Conservation (phyloP, 139 green algal genomes). For the Penium margaritaceum region DNA sequence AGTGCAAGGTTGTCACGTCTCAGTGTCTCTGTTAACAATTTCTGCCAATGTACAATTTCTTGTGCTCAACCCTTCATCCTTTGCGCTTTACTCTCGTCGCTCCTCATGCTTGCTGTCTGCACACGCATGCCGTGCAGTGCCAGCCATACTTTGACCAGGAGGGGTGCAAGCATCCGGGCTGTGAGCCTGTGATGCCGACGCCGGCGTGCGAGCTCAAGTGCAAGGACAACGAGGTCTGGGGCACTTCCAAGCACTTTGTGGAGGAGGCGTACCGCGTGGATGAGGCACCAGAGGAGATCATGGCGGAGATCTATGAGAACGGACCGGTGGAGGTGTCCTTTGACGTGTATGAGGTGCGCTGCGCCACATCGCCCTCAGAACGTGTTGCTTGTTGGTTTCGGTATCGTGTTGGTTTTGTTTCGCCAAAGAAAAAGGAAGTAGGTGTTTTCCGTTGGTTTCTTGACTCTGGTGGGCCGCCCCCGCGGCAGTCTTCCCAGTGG, state of each 20-base stretch:
- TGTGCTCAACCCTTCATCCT: too few relatives aligned
- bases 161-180: slow-evolving; percentile 35
- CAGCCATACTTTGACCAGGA: slow-evolving; percentile 43
- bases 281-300: slow-evolving; percentile 35
- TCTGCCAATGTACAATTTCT: not conserved
- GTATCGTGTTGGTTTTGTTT: not conserved
- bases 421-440: not conserved
- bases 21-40: not conserved
- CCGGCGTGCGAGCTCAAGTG: slow-evolving; percentile 26
- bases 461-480: not conserved
- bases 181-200: slow-evolving; percentile 32
- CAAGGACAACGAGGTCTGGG: slow-evolving; percentile 29
- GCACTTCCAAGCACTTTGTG: slow-evolving; percentile 31
- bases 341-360: slow-evolving; percentile 30
- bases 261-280: slow-evolving; percentile 35
- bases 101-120: too few relatives aligned
- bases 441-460: not conserved
- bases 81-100: too few relatives aligned
- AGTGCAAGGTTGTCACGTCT: not conserved
- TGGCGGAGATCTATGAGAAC: slow-evolving; percentile 35
- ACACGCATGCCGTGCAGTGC: slow-evolving; percentile 21
- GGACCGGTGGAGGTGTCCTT: slow-evolving; percentile 45
- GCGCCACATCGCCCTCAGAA: not conserved
- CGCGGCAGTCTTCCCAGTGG: not conserved
- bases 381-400: not conserved